A percentile compares a stretch with the other conserved stretches of the same genome.
phyloP scores from a whole-genome alignment of 1,284 basidiomycete genomes.

The Neonothopanus nambi region DNA sequence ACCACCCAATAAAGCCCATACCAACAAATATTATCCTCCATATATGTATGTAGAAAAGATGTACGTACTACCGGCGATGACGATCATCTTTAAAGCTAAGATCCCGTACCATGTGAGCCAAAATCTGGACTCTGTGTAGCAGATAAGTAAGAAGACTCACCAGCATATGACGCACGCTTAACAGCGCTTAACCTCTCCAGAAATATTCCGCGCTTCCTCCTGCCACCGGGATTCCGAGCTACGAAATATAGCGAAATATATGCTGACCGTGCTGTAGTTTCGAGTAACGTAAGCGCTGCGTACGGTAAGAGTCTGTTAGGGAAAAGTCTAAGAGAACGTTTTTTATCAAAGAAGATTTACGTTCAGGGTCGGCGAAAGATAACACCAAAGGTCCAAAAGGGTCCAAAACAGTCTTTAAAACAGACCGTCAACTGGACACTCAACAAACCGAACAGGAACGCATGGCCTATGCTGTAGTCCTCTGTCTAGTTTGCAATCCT shows the following conservation, averaged over 20 bases:
- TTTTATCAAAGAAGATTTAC: constrained; percentile 49
- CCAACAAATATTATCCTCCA: constrained; percentile 58
- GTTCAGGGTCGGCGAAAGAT: too few relatives aligned
- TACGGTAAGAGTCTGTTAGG: neutral
- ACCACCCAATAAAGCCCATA: constrained; percentile 82
- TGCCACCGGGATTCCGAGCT: neutral
- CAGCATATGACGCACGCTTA: constrained; percentile 84
- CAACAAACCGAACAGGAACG: constrained; percentile 86
- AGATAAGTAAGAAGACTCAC: constrained; percentile 36
- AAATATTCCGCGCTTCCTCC: constrained; percentile 1
- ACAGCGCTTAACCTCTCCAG: constrained; percentile 86
- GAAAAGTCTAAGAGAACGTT: constrained; percentile 48
- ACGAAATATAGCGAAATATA: constrained; percentile 65
- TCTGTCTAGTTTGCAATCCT: constrained; percentile 82
- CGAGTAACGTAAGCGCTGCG: constrained; percentile 52
- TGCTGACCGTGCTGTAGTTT: constrained; percentile 85
- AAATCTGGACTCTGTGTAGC: too few relatives aligned
- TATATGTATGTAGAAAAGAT: constrained; percentile 1
- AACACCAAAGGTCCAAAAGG: constrained; percentile 2
- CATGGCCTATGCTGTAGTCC: constrained; percentile 78
- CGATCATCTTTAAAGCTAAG: constrained; percentile 74
- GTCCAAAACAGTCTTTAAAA: constrained; percentile 16
- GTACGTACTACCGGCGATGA: constrained; percentile 66
- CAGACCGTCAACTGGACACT: constrained; percentile 90
- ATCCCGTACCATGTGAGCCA: neutral